Evolutionary conservation across 768 basidiomycete genomes (phyloP).

Genomic region (Pholiota microspora): DNA sequence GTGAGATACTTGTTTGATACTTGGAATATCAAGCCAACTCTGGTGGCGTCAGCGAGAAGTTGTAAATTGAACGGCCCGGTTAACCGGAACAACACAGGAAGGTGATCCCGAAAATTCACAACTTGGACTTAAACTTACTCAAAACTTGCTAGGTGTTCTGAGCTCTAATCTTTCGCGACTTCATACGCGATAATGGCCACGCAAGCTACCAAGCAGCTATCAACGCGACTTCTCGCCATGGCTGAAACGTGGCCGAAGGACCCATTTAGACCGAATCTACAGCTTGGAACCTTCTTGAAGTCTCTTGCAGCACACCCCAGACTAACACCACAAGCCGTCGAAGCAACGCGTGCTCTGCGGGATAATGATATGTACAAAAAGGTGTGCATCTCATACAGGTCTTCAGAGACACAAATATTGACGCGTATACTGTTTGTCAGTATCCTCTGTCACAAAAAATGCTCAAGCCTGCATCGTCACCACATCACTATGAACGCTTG

Average conservation of each 20-base stretch:
- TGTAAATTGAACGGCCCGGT: too few species aligned
- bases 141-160: too few species aligned
- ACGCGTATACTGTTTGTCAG: constrained; percentile 33
- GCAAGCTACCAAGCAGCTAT: constrained; percentile 24
- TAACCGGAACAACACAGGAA: too few species aligned
- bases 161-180: not conserved
- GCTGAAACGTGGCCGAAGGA: constrained; percentile 67
- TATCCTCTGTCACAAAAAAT: constrained; percentile 65
- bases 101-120: not conserved
- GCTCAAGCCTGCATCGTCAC: constrained; percentile 67
- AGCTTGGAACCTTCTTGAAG: constrained; percentile 62
- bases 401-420: constrained; percentile 7
- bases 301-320: constrained; percentile 69
- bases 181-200: not conserved
- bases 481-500: constrained; percentile 70
- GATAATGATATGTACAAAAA: constrained; percentile 56
- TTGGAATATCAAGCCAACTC: too few species aligned
- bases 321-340: constrained; percentile 59
- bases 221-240: constrained; percentile 50
- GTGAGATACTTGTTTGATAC: too few species aligned
- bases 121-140: not conserved
- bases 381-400: constrained; percentile 40
- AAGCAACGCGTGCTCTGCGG: constrained; percentile 53
- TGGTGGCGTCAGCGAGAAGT: too few species aligned
- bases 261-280: constrained; percentile 75